These are phyloP conservation scores for Globisporangium acanthophoron DNA, from an alignment of 352 stramenopile genomes.

Conservation along the genomic window DNA sequence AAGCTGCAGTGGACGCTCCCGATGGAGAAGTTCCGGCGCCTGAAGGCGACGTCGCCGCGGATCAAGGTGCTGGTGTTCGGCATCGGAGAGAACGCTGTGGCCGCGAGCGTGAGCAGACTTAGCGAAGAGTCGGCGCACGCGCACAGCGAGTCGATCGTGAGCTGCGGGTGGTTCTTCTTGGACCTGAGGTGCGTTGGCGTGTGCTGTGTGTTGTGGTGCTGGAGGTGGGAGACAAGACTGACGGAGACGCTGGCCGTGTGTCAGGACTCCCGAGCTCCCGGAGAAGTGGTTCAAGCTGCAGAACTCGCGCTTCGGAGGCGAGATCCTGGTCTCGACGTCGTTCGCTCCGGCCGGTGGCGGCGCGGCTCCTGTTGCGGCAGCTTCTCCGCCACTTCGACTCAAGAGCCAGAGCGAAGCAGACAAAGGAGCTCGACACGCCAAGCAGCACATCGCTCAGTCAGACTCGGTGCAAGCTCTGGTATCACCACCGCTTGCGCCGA, in stretches of 20 bases:
- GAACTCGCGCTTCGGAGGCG: constrained; percentile 61
- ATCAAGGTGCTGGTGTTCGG: constrained; percentile 74
- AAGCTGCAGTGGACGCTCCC: constrained; percentile 53
- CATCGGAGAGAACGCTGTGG: constrained; percentile 25
- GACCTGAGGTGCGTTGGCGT: constrained; percentile 43
- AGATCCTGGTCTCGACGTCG: constrained; percentile 50
- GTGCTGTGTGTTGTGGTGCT: background rate
- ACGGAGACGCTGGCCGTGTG: background rate
- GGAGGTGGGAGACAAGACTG: background rate
- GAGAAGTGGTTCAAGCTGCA: constrained; percentile 67
- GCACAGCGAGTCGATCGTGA: constrained; percentile 40
- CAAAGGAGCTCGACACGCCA: background rate
- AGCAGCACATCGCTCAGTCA: background rate
- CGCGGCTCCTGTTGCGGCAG: background rate
- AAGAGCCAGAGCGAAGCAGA: background rate
- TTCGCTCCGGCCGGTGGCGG: background rate
- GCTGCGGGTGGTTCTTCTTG: constrained; percentile 80
- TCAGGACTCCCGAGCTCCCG: constrained; percentile 64
- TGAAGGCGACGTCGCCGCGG: constrained; percentile 61
- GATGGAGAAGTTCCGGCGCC: constrained; percentile 49
- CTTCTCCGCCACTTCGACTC: background rate
- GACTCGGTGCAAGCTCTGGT: background rate
- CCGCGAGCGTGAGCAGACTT: constrained; percentile 8
- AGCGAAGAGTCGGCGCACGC: constrained; percentile 11
- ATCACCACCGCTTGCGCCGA: background rate